Percentiles rank a stretch among this genome's conserved stretches.
phyloP scores from a whole-genome alignment of 116 monocot genomes.

The Iris pallida region DNA sequence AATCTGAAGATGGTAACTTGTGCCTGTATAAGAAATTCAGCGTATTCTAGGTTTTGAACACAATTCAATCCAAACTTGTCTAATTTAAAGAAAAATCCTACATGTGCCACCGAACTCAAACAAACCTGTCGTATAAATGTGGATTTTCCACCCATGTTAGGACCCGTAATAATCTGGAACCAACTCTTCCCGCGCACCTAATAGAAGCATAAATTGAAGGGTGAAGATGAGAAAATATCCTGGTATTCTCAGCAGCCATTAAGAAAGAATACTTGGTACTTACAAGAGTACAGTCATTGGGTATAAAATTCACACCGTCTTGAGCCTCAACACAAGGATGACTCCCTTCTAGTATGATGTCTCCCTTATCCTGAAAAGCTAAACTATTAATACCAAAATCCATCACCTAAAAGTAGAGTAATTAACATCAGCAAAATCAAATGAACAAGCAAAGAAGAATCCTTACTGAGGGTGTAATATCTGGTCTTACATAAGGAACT shows the following conservation, averaged over 20 bases:
- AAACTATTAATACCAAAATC: slow-evolving; percentile 1
- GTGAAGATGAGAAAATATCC: slow-evolving; percentile 4
- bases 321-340: slow-evolving; percentile 99
- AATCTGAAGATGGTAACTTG: too few relatives aligned
- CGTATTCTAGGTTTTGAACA: too few relatives aligned
- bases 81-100: neutral
- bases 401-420: neutral
- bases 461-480: slow-evolving; percentile 75
- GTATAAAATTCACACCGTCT: slow-evolving; percentile 93
- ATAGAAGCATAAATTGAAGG: slow-evolving; percentile 3
- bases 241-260: neutral
- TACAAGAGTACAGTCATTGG: slow-evolving; percentile 93
- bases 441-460: slow-evolving; percentile 1
- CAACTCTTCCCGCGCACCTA: slow-evolving; percentile 86
- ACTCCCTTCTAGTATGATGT: slow-evolving; percentile 88
- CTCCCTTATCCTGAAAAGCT: slow-evolving; percentile 70
- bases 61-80: too few relatives aligned
- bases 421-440: neutral
- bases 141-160: slow-evolving; percentile 99
- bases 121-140: slow-evolving; percentile 96
- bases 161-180: slow-evolving; percentile 99
- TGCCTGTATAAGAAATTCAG: too few relatives aligned
- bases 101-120: slow-evolving; percentile 6
- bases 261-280: slow-evolving; percentile 15
- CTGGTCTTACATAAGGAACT: slow-evolving; percentile 80